Conservation (phyloP, 441 rosid species). For the Lepidium campestre region DNA sequence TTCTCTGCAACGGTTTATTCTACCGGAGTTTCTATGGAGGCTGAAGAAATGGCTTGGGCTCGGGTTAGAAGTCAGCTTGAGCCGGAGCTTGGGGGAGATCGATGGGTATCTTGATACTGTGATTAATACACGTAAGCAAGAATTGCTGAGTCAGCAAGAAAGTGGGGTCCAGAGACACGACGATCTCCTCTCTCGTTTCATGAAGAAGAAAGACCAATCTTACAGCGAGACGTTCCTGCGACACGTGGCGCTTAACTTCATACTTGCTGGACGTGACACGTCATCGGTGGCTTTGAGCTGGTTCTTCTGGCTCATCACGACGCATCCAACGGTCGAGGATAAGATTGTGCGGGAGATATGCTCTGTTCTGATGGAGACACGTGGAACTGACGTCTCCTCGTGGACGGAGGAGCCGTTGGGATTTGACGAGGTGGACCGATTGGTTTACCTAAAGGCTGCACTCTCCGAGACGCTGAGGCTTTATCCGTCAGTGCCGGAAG, state of each 20-base stretch:
- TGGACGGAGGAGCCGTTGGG: slow-evolving; percentile 74
- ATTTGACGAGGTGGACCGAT: slow-evolving; percentile 69
- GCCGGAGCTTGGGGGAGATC: slow-evolving; percentile 66
- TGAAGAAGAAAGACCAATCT: slow-evolving; percentile 53
- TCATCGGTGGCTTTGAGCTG: slow-evolving; percentile 84
- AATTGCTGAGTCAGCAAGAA: slow-evolving; percentile 46
- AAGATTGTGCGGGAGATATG: slow-evolving; percentile 60
- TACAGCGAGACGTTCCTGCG: slow-evolving; percentile 23
- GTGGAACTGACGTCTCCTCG: slow-evolving; percentile 40
- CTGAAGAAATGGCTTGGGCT: slow-evolving; percentile 76
- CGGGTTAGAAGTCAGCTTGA: slow-evolving; percentile 79
- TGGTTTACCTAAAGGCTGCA: slow-evolving; percentile 82
- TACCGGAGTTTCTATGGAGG: slow-evolving; percentile 88
- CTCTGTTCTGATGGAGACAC: slow-evolving; percentile 61
- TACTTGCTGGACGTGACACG: slow-evolving; percentile 89
- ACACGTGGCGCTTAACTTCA: slow-evolving; percentile 36
- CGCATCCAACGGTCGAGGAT: slow-evolving; percentile 62
- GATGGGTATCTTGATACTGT: slow-evolving; percentile 61
- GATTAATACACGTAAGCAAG: slow-evolving; percentile 62
- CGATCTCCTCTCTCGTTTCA: slow-evolving; percentile 82
- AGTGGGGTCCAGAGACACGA: slow-evolving; percentile 58
- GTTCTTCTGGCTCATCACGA: slow-evolving; percentile 73
- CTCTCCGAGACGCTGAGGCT: slow-evolving; percentile 81
- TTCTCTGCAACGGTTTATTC: slow-evolving; percentile 80
- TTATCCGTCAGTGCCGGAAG: slow-evolving; percentile 91